Conservation (phyloP, 2,329 filamentous ascomycete species). For the Biscogniauxia sp. region DNA sequence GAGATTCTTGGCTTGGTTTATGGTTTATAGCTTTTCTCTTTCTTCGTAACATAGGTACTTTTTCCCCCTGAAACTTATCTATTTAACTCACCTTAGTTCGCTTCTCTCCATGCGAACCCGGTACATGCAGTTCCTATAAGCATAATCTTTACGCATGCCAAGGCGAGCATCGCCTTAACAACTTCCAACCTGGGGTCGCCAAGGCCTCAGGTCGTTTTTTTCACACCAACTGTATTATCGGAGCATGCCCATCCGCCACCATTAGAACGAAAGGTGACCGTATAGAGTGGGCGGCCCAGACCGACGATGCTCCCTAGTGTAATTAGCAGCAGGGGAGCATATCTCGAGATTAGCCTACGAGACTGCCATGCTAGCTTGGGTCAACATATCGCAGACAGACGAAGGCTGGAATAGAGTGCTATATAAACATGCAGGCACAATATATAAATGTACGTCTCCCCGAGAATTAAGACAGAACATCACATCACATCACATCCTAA, state of each 20-base stretch:
- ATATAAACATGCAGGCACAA: not conserved
- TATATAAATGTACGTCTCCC: not conserved
- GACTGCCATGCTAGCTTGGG: not conserved
- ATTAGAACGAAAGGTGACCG: not conserved
- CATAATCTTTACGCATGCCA: not conserved
- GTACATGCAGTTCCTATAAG: not conserved
- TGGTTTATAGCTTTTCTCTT: too few species aligned
- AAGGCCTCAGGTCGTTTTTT: not conserved
- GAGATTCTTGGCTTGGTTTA: not conserved
- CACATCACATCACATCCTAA: too few species aligned
- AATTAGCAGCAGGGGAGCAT: not conserved
- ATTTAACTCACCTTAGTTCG: not conserved
- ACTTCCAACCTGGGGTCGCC: not conserved
- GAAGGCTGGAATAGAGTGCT: not conserved
- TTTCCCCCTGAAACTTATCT: not conserved
- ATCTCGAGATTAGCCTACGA: not conserved
- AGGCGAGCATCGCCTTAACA: not conserved
- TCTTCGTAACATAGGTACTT: not conserved
- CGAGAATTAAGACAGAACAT: too few species aligned
- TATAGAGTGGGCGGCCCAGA: not conserved
- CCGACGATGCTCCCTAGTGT: not conserved
- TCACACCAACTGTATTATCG: not conserved
- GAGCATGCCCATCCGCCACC: not conserved
- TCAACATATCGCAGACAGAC: not conserved
- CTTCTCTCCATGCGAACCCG: not conserved